Base-by-base conservation (phyloP, 2,329 filamentous ascomycete genomes). In the Fusarium fujikuroi region DNA sequence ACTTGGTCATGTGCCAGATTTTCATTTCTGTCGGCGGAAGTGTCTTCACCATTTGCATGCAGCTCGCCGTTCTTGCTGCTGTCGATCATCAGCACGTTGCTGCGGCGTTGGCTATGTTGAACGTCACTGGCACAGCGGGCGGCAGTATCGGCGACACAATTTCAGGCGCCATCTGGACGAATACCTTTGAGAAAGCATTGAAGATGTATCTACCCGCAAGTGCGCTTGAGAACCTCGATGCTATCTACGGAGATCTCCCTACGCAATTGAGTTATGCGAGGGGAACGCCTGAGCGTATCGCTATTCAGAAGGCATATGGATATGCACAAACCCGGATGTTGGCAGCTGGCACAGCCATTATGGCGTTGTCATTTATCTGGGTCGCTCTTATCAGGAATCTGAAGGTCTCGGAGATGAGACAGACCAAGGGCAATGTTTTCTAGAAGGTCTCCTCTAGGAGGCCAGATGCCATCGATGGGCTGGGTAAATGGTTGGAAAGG, bases 21-120 rank as follows among this genome's bases (percentile, higher is more conserved):
- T 84, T 89, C 50, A 84, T 89, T 65, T 87, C 87, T 7, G 80
- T 87, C 9, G 87, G 82, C 14, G 87, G 84, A 23, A 86, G 85
- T 64, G 87, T 89, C 78, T 88, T 88, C 73, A 88, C 87, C 3
- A 74, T 88, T 15, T 84, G 84, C 58, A 82, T 88, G 70, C 86
- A 91, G 60, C 86, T 92, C 68, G 87, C 88, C 3, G 85, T 91
- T 28, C 86, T 91, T 76, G 84, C 87, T 0, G 84, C 87, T 2
- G 86, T 87, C 6, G 85, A 85, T 64, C 88, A 89, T 39, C 84
- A 87, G 47, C 84, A 89, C 43, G 83, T 90, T 8, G 87, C 88
- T 12, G 85, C 84, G 3, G 83, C 81, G 0, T 80, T 88, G 32
- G 85, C 86, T 0, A 75, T 87, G 36, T 74, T 87, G 4, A 82